Evolutionary conservation across 2,329 filamentous ascomycete genomes (phyloP).

Genomic region (Macrophomina pseudophaseolina): DNA sequence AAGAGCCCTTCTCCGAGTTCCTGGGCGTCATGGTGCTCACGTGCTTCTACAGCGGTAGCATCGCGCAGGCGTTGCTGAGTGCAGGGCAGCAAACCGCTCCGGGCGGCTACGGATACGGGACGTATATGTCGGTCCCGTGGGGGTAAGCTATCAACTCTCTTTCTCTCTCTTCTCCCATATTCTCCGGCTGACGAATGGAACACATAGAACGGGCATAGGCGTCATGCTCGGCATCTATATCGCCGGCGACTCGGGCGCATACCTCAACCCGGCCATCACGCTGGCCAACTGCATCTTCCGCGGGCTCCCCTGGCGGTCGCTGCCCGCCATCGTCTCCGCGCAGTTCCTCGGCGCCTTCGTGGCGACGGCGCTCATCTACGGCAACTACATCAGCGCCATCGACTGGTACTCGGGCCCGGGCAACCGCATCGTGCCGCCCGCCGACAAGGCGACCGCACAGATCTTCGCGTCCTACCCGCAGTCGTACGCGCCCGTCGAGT

Average conservation of each 20-base stretch:
- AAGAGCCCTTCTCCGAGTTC: conserved; percentile 53
- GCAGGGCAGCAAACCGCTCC: conserved; percentile 45
- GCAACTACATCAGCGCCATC: conserved; percentile 62
- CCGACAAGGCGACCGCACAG: conserved; percentile 65
- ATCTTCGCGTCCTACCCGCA: conserved; percentile 78
- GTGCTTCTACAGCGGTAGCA: conserved; percentile 51
- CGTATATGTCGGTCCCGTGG: conserved; percentile 51
- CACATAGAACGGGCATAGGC: neutral
- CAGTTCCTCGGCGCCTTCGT: conserved; percentile 71
- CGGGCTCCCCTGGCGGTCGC: conserved; percentile 70
- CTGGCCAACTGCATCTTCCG: conserved; percentile 72
- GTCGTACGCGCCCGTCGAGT: conserved; percentile 67
- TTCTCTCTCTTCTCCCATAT: neutral
- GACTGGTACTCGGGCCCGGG: conserved; percentile 66
- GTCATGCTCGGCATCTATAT: conserved; percentile 63
- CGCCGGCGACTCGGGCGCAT: conserved; percentile 68
- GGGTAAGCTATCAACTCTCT: conserved; percentile 35
- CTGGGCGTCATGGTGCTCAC: conserved; percentile 47
- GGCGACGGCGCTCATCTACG: conserved; percentile 54
- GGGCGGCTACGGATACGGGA: conserved; percentile 49
- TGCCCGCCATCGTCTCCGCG: conserved; percentile 69
- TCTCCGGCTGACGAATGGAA: neutral
- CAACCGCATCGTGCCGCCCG: conserved; percentile 65
- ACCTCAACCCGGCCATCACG: conserved; percentile 70
- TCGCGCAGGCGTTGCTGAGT: conserved; percentile 50